Evolutionary conservation across 2,329 filamentous ascomycete species (phyloP).

Genomic region (Trichoderma breve): DNA sequence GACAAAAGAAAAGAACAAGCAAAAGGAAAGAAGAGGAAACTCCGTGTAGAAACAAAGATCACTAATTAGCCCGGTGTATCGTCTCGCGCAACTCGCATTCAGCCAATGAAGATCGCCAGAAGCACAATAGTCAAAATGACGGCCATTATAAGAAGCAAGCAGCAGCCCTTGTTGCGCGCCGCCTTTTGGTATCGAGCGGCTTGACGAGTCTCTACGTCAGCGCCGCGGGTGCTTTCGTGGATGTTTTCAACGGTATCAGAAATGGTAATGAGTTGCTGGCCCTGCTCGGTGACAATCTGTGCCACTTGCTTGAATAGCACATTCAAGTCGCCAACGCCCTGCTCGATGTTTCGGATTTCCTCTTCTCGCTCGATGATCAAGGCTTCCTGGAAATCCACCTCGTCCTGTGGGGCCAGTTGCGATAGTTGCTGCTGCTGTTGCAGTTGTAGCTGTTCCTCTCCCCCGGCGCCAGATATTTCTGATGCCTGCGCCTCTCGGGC

Average conservation of each 20-base stretch:
- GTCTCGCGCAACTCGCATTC: neutral
- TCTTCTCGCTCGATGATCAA: constrained; percentile 94
- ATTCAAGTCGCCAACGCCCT: constrained; percentile 91
- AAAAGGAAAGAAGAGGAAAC: constrained; percentile 16
- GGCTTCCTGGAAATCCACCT: constrained; percentile 96
- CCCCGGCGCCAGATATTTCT: constrained; percentile 39
- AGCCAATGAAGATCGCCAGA: constrained; percentile 75
- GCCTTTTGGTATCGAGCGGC: constrained; percentile 94
- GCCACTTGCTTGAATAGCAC: constrained; percentile 98
- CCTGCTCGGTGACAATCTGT: constrained; percentile 93
- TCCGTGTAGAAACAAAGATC: constrained; percentile 9
- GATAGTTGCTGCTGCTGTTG: constrained; percentile 70
- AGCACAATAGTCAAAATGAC: constrained; percentile 89
- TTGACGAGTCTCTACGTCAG: constrained; percentile 79
- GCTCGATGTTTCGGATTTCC: constrained; percentile 96
- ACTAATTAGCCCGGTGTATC: constrained; percentile 3
- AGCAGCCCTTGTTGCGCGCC: constrained; percentile 91
- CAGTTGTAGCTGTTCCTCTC: constrained; percentile 47
- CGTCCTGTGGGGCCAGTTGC: constrained; percentile 82
- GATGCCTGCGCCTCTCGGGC: constrained; percentile 77
- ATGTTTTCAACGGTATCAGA: constrained; percentile 84
- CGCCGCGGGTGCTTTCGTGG: constrained; percentile 76
- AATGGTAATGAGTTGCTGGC: constrained; percentile 82
- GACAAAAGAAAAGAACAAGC: neutral
- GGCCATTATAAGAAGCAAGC: constrained; percentile 80